phyloP scores from a whole-genome alignment of 768 basidiomycete genomes.

The Roridomyces roridus region DNA sequence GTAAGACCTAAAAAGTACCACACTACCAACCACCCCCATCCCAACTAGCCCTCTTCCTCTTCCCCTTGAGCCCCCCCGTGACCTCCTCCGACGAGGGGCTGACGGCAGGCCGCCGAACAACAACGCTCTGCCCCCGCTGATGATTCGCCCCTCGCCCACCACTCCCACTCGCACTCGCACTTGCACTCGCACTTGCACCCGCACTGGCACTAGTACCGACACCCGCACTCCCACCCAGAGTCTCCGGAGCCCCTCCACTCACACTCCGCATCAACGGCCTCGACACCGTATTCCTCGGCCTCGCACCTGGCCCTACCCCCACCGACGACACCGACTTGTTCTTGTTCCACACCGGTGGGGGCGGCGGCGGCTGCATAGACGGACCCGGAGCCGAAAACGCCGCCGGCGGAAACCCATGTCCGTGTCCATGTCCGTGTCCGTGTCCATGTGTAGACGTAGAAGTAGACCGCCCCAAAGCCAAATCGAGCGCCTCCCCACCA shows the following conservation, averaged over 20 bases:
- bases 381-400: conserved; percentile 7
- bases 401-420: no score
- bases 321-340: neutral
- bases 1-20: neutral
- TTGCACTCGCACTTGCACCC: conserved; percentile 3
- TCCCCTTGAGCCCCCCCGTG: conserved; percentile 22
- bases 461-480: conserved; percentile 35
- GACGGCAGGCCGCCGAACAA: conserved; percentile 44
- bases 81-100: conserved; percentile 28
- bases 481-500: conserved; percentile 44
- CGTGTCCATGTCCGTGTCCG: no score
- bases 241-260: conserved; percentile 9
- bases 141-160: conserved; percentile 28
- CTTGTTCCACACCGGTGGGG: conserved; percentile 8
- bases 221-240: no score
- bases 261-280: conserved; percentile 17
- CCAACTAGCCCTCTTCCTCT: conserved; percentile 54
- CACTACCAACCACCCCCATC: conserved; percentile 40
- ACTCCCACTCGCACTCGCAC: conserved; percentile 1
- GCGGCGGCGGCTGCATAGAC: neutral
- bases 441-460: conserved; percentile 12
- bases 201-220: neutral
- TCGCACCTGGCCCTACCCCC: conserved; percentile 21
- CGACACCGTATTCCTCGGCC: conserved; percentile 22
- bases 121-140: conserved; percentile 50